Percentiles rank a stretch among this genome's conserved stretches.
These are phyloP conservation scores for Chytriomyces sp. DNA, from an alignment of 192 early-diverging fungal genomes.

Conservation along the genomic window DNA sequence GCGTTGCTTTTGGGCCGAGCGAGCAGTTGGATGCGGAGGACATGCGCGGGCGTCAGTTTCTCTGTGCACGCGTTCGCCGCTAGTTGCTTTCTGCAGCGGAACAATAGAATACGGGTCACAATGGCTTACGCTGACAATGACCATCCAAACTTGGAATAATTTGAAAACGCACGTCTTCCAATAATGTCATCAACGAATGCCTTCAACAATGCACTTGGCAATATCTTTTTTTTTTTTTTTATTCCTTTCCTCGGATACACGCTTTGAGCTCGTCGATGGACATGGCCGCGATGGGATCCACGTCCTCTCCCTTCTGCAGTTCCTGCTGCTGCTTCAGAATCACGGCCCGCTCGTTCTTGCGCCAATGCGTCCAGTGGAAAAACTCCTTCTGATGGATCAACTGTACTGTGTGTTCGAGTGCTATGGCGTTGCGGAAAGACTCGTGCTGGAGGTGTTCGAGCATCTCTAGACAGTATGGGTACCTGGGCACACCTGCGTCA, in stretches of 20 bases:
- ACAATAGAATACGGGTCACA: too few relatives aligned
- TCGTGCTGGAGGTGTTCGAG: slow-evolving; percentile 83
- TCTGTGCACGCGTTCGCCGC: too few relatives aligned
- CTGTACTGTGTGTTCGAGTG: slow-evolving; percentile 70
- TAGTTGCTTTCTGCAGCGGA: too few relatives aligned
- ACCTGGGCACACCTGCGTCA: slow-evolving; percentile 53
- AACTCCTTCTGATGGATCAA: slow-evolving; percentile 81
- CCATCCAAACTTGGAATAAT: too few relatives aligned
- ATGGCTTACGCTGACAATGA: too few relatives aligned
- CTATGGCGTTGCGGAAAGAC: slow-evolving; percentile 78
- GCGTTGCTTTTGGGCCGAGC: too few relatives aligned
- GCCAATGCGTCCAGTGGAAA: slow-evolving; percentile 73
- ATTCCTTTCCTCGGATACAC: neutral
- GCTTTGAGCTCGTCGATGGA: slow-evolving; percentile 1
- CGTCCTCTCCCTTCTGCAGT: neutral
- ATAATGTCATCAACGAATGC: too few relatives aligned
- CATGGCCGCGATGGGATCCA: neutral
- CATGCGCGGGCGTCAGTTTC: too few relatives aligned
- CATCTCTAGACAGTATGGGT: slow-evolving; percentile 86
- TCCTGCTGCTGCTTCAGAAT: slow-evolving; percentile 12
- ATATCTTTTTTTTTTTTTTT: too few relatives aligned
- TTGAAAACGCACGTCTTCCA: too few relatives aligned
- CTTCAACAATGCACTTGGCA: too few relatives aligned
- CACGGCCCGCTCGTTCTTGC: slow-evolving; percentile 41
- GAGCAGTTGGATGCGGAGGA: too few relatives aligned